Conservation (phyloP, 495 filamentous ascomycete species). For the Poronia punctata region DNA sequence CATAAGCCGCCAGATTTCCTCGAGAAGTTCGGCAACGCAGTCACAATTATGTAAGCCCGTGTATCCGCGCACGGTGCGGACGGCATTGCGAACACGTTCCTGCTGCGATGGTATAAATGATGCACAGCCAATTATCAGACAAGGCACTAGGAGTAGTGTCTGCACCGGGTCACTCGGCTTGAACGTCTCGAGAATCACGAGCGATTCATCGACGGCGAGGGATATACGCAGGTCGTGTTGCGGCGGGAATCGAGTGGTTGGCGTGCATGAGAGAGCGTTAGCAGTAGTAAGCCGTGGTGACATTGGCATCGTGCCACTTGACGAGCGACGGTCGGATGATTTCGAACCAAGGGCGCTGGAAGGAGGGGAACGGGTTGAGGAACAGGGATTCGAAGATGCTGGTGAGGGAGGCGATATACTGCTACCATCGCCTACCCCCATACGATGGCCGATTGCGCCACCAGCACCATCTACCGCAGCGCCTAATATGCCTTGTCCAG, state of each 20-base stretch:
- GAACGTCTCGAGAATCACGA: slow-evolving; percentile 56
- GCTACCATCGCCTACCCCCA: not conserved
- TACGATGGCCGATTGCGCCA: not conserved
- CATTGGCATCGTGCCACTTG: slow-evolving; percentile 14
- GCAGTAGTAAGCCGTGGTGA: slow-evolving; percentile 17
- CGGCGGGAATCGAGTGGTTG: slow-evolving; percentile 34
- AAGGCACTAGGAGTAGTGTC: slow-evolving; percentile 78
- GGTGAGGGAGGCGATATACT: slow-evolving; percentile 34
- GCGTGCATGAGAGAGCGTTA: slow-evolving; percentile 39
- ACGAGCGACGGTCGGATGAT: slow-evolving; percentile 12
- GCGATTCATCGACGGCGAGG: slow-evolving; percentile 70
- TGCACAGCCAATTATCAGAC: slow-evolving; percentile 82
- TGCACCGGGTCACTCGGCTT: slow-evolving; percentile 53
- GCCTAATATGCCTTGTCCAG: too few relatives aligned
- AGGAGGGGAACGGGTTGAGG: slow-evolving; percentile 35
- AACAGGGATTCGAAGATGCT: slow-evolving; percentile 14
- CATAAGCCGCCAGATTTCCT: slow-evolving; percentile 79
- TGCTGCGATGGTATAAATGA: slow-evolving; percentile 66
- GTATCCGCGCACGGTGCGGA: slow-evolving; percentile 65
- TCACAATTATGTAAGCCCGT: slow-evolving; percentile 77
- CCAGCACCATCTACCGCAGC: not conserved
- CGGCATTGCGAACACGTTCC: slow-evolving; percentile 59
- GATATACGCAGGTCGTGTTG: slow-evolving; percentile 56
- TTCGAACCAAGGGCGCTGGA: slow-evolving; percentile 18
- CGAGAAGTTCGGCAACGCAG: slow-evolving; percentile 65